Evolutionary conservation across 2,329 filamentous ascomycete species (phyloP).

Genomic region (Metarhizium brunneum): DNA sequence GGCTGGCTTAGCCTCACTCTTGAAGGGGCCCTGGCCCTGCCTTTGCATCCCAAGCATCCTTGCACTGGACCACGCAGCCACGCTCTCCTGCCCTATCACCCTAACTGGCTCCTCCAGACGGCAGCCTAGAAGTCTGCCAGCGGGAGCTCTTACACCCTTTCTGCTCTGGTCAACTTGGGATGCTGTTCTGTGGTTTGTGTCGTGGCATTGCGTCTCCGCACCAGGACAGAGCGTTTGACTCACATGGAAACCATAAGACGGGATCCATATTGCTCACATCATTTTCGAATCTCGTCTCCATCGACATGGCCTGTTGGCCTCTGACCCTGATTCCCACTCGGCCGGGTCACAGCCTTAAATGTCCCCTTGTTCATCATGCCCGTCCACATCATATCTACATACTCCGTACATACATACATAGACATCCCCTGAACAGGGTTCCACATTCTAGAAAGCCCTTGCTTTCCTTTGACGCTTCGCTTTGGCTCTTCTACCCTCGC

Average conservation of each 20-base stretch:
- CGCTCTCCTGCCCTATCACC: neutral
- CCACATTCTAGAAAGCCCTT: constrained; percentile 4
- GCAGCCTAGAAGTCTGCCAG: constrained; percentile 5
- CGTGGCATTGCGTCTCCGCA: neutral
- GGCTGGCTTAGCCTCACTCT: constrained; percentile 1
- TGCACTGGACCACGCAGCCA: neutral
- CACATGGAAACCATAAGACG: neutral
- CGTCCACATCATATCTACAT: neutral
- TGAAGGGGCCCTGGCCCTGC: neutral
- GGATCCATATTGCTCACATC: neutral
- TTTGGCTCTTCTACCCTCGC: neutral
- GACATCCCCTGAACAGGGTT: neutral
- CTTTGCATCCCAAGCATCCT: neutral
- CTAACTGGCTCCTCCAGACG: neutral
- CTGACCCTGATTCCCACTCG: neutral
- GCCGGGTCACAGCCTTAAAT: constrained; percentile 2
- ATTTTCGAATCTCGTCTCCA: neutral
- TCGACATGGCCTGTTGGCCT: neutral
- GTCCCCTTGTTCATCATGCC: neutral
- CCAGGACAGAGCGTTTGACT: neutral
- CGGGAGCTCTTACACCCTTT: neutral
- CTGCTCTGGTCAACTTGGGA: neutral
- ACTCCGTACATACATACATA: neutral
- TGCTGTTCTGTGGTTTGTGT: neutral
- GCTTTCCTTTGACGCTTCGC: neutral